Evolutionary conservation across 2,329 filamentous ascomycete genomes (phyloP), one percentile per base, ranked within the genome.

Genomic region (Calonectria pseudoturangicola): DNA sequence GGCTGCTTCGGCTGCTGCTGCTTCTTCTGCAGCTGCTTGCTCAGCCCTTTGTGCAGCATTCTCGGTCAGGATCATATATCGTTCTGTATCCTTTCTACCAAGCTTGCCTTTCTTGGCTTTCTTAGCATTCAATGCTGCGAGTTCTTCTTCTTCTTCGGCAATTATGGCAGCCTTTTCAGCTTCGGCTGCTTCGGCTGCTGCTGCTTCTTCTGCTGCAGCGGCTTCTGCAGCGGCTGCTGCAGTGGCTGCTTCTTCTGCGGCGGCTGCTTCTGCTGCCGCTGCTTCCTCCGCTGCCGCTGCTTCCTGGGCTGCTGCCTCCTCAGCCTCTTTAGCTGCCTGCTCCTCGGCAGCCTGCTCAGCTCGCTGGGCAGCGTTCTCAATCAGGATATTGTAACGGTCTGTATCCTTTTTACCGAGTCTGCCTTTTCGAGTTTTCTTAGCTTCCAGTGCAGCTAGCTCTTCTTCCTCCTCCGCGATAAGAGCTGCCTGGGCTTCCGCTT

Each of bases 341-440:
- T 82, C 78, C 76, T 82, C 79, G 18, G 79, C 76, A 54, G 76
- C 79, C 54, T 81, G 81, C n/a, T 70, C 69, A 15, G 80, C 81
- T 62, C 78, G 45, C 47, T 63, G 68, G 47, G 54, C 65, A 33
- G 76, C 79, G 10, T 73, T 79, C 33, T 74, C 75, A 7, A 62
- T 73, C 4, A 79, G 66, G 25, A 72, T 10, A 9, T 69, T 72
- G 7, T 71, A 70, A 13, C 76, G 75, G 33, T 78, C 76, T 2
- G 74, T 74, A 43, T 79, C 77, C 64, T 79, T 79, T 30, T 60
- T 76, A 39, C 74, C 75, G 16, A 79, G 65, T 45, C 71, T 79
- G 30, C 78, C 78, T 56, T 79, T 79, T 25, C 70, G 75, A 27
- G 73, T 70, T 50, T 54, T 79, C 30, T 79, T 79, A 10, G 73